Evolutionary conservation across 176 grass and related monocot genomes (phyloP), one percentile per base, ranked within the genome.

Genomic region (Cenchrus americanus): DNA sequence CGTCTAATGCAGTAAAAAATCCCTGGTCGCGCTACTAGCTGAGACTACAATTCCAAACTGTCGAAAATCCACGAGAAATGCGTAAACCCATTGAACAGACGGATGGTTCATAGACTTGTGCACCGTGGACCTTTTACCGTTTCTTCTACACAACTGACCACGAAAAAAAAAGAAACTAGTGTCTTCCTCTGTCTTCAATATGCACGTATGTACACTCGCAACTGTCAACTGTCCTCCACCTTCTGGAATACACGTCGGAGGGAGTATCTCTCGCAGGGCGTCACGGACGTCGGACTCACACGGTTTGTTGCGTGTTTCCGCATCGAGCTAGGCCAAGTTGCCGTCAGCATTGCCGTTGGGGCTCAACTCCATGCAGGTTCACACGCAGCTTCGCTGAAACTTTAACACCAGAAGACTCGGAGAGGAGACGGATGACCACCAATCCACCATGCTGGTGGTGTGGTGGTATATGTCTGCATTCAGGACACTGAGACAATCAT

Each of bases 271-370:
- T 49, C 1, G 9, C 47, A 7, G 40, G 21, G 70, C 51, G 49
- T 69, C 71, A 82, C 32, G n/a, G n/a, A n/a, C n/a, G n/a, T n/a
- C n/a, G n/a, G n/a, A n/a, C n/a, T n/a, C n/a, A n/a, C n/a, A n/a
- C n/a, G 42, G 51, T 51, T 51, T 27, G 78, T 68, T 76, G 71
- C 1, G 51, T 26, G 58, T 42, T 87, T 60, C 71, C 71, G 40
- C 57, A 61, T 42, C 23, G 24, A 27, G 78, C 34, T 60, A 15
- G 32, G 22, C 50, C 19, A 61, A 1, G 70, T 60, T 82, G 78
- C 14, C 78, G 76, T 87, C 85, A 81, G 85, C 85, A 42, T 10
- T 75, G 57, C 15, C 51, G 62, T 19, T 49, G 61, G 70, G 24
- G 6, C 70, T 81, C 84, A 47, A 34, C 58, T 57, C 59, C 84